A percentile compares a stretch with the other conserved stretches of the same genome.
These are phyloP conservation scores for Logfia minima DNA, from an alignment of 129 eudicot species.

Conservation along the genomic window DNA sequence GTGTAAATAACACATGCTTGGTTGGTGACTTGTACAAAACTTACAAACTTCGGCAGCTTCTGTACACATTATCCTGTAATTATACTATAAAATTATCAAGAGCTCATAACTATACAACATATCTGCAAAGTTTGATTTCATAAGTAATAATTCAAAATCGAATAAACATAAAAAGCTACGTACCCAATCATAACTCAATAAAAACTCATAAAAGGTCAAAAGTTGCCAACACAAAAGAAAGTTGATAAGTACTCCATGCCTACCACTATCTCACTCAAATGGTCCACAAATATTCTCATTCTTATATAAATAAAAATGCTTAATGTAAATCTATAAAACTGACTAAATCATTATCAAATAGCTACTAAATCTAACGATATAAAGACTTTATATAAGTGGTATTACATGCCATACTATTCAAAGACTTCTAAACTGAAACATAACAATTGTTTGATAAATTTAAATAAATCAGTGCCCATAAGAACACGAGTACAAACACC, in stretches of 20 bases:
- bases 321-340: too few species aligned
- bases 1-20: too few species aligned
- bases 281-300: constrained; percentile 11
- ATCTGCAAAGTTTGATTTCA: too few species aligned
- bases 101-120: too few species aligned
- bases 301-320: too few species aligned
- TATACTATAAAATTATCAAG: too few species aligned
- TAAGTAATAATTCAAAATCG: too few species aligned
- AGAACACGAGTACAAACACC: not conserved
- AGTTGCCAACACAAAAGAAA: not conserved
- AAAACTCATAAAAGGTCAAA: not conserved
- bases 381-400: not conserved
- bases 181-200: not conserved
- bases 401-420: not conserved
- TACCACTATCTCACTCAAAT: not conserved
- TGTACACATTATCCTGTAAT: too few species aligned
- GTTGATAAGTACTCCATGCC: not conserved
- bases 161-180: not conserved
- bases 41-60: too few species aligned
- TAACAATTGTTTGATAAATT: not conserved
- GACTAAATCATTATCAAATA: too few species aligned
- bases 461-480: not conserved
- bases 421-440: not conserved
- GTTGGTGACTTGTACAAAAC: too few species aligned
- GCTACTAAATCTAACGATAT: not conserved